phyloP scores from a whole-genome alignment of 2,329 filamentous ascomycete species.

The Amphichorda felina region DNA sequence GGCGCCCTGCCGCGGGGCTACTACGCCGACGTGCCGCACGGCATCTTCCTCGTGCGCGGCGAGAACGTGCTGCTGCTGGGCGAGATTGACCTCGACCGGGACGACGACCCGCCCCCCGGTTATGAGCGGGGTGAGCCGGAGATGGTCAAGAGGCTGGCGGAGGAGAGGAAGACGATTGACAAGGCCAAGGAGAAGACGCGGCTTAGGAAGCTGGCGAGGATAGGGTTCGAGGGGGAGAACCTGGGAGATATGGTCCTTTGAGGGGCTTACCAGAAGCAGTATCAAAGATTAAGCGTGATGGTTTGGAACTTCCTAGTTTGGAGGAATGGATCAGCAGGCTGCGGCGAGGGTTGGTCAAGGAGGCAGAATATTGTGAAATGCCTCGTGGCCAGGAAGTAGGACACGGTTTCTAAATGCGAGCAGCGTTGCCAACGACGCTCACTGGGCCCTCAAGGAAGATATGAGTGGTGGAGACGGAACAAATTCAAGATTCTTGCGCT shows the following conservation, averaged over 20 bases:
- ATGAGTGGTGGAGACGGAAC: neutral
- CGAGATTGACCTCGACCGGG: slow-evolving; percentile 93
- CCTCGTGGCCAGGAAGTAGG: slow-evolving; percentile 10
- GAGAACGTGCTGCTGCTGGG: slow-evolving; percentile 95
- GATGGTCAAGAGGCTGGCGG: slow-evolving; percentile 60
- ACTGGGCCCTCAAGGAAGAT: neutral
- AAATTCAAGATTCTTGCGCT: too few relatives aligned
- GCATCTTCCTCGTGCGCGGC: slow-evolving; percentile 83
- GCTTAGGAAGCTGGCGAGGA: slow-evolving; percentile 56
- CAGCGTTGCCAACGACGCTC: too few relatives aligned
- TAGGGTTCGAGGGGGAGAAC: slow-evolving; percentile 85
- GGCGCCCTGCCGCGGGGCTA: slow-evolving; percentile 26
- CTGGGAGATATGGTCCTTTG: slow-evolving; percentile 62
- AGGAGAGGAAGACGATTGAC: slow-evolving; percentile 56
- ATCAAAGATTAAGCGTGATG: too few relatives aligned
- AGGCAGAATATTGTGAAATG: slow-evolving; percentile 58
- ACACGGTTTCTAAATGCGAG: too few relatives aligned
- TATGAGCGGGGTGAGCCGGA: slow-evolving; percentile 55
- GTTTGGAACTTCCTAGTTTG: too few relatives aligned
- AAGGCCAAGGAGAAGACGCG: slow-evolving; percentile 64
- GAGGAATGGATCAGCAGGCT: neutral
- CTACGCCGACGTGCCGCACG: slow-evolving; percentile 76
- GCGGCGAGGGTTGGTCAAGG: slow-evolving; percentile 8
- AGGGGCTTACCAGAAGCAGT: too few relatives aligned
- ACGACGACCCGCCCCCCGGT: slow-evolving; percentile 73